phyloP scores from a whole-genome alignment of 306 rosid genomes.

The Lathyrus oleraceus region DNA sequence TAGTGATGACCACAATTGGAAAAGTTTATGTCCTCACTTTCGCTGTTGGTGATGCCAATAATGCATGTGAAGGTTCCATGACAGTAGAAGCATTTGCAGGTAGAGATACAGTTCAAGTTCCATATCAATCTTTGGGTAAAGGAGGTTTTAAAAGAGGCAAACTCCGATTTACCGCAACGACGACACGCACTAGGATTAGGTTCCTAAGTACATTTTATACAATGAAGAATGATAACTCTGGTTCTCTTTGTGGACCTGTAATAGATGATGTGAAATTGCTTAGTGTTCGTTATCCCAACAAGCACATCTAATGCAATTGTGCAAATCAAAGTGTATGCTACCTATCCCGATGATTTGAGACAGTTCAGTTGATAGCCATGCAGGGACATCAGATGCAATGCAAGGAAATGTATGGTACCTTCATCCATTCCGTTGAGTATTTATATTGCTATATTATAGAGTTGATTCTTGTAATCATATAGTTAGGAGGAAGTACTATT shows the following conservation, averaged over 20 bases:
- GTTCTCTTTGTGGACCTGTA: constrained; percentile 79
- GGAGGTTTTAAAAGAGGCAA: constrained; percentile 58
- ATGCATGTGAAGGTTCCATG: constrained; percentile 65
- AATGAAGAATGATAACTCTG: constrained; percentile 64
- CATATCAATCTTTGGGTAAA: constrained; percentile 59
- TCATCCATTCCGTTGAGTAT: not conserved
- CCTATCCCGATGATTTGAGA: not conserved
- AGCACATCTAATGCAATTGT: not conserved
- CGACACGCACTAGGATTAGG: constrained; percentile 53
- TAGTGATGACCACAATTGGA: constrained; percentile 47
- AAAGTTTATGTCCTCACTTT: constrained; percentile 62
- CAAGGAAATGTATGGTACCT: not conserved
- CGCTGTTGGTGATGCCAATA: constrained; percentile 70
- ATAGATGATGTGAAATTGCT: constrained; percentile 73
- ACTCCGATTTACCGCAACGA: constrained; percentile 57
- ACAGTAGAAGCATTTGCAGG: constrained; percentile 69
- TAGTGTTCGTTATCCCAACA: constrained; percentile 48
- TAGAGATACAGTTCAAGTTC: constrained; percentile 44
- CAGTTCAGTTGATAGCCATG: too few relatives aligned
- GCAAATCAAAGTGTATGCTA: not conserved
- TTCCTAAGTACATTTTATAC: constrained; percentile 66
- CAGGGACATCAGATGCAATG: too few relatives aligned
- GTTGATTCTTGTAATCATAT: constrained; percentile 31
- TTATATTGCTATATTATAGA: constrained; percentile 18
- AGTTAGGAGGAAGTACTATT: constrained; percentile 7